Base-by-base conservation (phyloP, 2,329 filamentous ascomycete species). In the Pseudogymnoascus sp. region DNA sequence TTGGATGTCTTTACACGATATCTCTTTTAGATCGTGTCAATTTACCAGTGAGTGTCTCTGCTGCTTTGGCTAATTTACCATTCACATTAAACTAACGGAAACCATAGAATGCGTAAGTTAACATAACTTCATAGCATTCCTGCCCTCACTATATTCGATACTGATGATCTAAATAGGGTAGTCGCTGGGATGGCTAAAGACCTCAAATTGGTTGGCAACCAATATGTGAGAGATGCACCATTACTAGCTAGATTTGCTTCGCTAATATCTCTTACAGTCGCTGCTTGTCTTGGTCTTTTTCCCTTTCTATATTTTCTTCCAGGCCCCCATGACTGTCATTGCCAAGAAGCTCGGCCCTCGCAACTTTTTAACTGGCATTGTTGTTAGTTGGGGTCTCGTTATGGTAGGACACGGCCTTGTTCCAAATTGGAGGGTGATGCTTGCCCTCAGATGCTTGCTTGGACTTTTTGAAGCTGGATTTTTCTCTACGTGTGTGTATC, bases 381-480 rank as follows among this genome's bases (percentile, higher is more conserved):
- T 59, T 37, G 29, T 59, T 12, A 33, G 29, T 37, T 59, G 52
- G 52, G 52, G 52, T 33, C 29, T 33, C 29, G 29, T 37, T 23
- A 35, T 59, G 52, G 52, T 59, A 35, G 52, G 83, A 2, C 86
- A 89, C 80, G 86, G 84, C 7, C 89, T 89, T 63, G 77, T 73
- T 21, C 69, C 74, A 35, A 66, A 68, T 26, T 79, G 76, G 75
- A 70, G 65, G 10, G 63, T 71, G 11, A 68, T 79, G 65, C 70
- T 75, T 16, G 74, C 69, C 1, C 72, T 78, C n/a, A 72, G 79
- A 26, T 66, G 78, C 1, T 66, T 82, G 8, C 72, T 80, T 61
- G 80, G 80, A 26, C 52, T 63, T 4, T 52, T 62, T 11, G 71
- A 72, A 49, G 67, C 69, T 19, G 70, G 69, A 29, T 66, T 72